A percentile compares a stretch with the other conserved stretches of the same genome.
These are phyloP conservation scores for Suillus fuscotomentosus DNA, from an alignment of 768 basidiomycete genomes.

Conservation along the genomic window DNA sequence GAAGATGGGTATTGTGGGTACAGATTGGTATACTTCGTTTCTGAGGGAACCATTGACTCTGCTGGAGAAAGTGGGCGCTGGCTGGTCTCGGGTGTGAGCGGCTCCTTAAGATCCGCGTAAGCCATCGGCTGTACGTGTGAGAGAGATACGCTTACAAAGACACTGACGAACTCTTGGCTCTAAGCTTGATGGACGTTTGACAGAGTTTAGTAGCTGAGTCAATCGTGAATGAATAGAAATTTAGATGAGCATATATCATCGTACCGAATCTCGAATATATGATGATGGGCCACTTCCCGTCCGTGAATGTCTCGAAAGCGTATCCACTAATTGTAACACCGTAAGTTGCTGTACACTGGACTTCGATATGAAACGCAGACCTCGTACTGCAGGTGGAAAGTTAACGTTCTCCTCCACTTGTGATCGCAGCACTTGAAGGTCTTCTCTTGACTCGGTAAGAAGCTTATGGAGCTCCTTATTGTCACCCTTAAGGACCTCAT, in stretches of 20 bases:
- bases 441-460: slow-evolving; percentile 75
- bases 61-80: slow-evolving; percentile 42
- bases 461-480: slow-evolving; percentile 77
- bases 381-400: slow-evolving; percentile 41
- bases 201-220: slow-evolving; percentile 22
- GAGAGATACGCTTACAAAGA: slow-evolving; percentile 31
- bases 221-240: slow-evolving; percentile 23
- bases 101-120: slow-evolving; percentile 30
- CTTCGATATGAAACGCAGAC: slow-evolving; percentile 26
- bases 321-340: slow-evolving; percentile 23
- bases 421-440: slow-evolving; percentile 63
- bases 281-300: slow-evolving; percentile 45
- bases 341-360: neutral
- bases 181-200: slow-evolving; percentile 33
- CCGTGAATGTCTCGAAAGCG: slow-evolving; percentile 39
- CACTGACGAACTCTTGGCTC: slow-evolving; percentile 30
- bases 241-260: slow-evolving; percentile 30
- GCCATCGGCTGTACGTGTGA: too few species aligned
- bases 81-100: slow-evolving; percentile 45
- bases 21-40: slow-evolving; percentile 25
- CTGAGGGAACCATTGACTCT: slow-evolving; percentile 30
- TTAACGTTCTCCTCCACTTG: slow-evolving; percentile 76
- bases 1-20: slow-evolving; percentile 24
- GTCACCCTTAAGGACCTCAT: slow-evolving; percentile 78
- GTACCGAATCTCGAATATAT: slow-evolving; percentile 42